Evolutionary conservation across 768 basidiomycete species (phyloP).

Genomic region (Strobilomyces dryophilus): DNA sequence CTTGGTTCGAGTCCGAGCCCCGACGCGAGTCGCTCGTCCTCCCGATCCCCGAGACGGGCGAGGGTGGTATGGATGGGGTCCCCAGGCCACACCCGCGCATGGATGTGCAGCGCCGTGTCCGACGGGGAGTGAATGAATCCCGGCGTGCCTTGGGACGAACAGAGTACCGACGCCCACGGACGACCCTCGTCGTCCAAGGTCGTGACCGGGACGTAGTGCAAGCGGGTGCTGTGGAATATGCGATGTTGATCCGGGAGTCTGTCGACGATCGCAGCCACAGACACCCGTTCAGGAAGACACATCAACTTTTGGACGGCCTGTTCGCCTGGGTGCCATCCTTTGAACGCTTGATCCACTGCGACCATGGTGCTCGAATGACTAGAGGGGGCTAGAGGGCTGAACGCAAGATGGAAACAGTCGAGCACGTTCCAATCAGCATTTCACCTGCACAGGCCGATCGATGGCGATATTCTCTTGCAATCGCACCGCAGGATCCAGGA

Average conservation of each 20-base stretch:
- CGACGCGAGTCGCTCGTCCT: slow-evolving; percentile 38
- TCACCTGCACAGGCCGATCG: not conserved
- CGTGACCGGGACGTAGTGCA: slow-evolving; percentile 24
- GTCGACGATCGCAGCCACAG: not conserved
- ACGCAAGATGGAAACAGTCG: not conserved
- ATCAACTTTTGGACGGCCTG: not conserved
- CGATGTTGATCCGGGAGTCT: slow-evolving; percentile 20
- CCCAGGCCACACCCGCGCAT: slow-evolving; percentile 33
- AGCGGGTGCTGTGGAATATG: slow-evolving; percentile 27
- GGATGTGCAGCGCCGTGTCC: slow-evolving; percentile 13
- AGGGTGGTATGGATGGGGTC: slow-evolving; percentile 49
- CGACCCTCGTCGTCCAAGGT: slow-evolving; percentile 25
- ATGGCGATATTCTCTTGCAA: not conserved
- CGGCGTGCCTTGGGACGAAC: slow-evolving; percentile 22
- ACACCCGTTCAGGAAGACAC: not conserved
- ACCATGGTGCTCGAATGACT: not conserved
- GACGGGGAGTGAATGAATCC: slow-evolving; percentile 28
- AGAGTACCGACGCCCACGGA: slow-evolving; percentile 33
- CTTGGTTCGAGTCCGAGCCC: slow-evolving; percentile 58
- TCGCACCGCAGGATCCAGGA: not conserved
- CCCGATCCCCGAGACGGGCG: slow-evolving; percentile 4
- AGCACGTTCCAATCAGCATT: not conserved
- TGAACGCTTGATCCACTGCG: not conserved
- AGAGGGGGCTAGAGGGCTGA: not conserved
- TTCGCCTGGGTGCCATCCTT: not conserved